Evolutionary conservation across 2,329 filamentous ascomycete species (phyloP).

Genomic region (Coniochaeta pulveracea): DNA sequence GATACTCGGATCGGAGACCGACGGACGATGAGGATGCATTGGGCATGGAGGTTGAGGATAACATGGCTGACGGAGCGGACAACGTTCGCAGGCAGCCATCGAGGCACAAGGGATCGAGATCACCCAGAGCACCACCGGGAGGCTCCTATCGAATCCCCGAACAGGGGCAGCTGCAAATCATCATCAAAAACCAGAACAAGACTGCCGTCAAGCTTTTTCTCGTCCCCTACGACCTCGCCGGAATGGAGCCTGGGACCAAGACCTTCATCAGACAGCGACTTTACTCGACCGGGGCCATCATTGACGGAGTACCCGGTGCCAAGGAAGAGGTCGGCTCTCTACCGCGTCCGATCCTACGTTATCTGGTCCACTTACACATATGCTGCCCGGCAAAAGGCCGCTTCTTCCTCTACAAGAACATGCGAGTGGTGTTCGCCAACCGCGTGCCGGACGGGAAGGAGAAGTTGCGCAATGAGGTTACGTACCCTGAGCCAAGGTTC

Average conservation of each 20-base stretch:
- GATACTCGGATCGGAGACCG: slow-evolving; percentile 25
- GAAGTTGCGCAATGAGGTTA: slow-evolving; percentile 79
- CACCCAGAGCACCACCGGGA: slow-evolving; percentile 55
- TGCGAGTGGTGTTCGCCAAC: slow-evolving; percentile 93
- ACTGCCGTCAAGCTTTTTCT: slow-evolving; percentile 94
- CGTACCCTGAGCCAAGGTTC: slow-evolving; percentile 78
- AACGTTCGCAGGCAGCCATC: slow-evolving; percentile 16
- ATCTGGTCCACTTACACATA: slow-evolving; percentile 87
- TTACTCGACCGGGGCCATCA: slow-evolving; percentile 77
- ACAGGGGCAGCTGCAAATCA: slow-evolving; percentile 87
- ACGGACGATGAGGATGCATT: slow-evolving; percentile 13
- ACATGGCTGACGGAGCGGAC: slow-evolving; percentile 7
- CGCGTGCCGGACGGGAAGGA: slow-evolving; percentile 93
- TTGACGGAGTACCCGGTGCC: slow-evolving; percentile 47
- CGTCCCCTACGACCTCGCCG: slow-evolving; percentile 81
- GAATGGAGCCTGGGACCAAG: slow-evolving; percentile 90
- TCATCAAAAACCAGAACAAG: slow-evolving; percentile 97
- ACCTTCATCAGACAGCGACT: slow-evolving; percentile 92
- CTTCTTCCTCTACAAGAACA: slow-evolving; percentile 82
- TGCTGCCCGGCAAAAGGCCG: slow-evolving; percentile 76
- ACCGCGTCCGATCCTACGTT: slow-evolving; percentile 66
- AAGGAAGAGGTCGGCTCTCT: slow-evolving; percentile 4
- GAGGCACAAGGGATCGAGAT: slow-evolving; percentile 42
- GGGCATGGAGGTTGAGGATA: slow-evolving; percentile 13
- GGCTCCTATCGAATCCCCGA: slow-evolving; percentile 91